Evolutionary conservation across 2,329 filamentous ascomycete genomes (phyloP), one percentile per base, ranked within the genome.

Genomic region (Nemania sp.): DNA sequence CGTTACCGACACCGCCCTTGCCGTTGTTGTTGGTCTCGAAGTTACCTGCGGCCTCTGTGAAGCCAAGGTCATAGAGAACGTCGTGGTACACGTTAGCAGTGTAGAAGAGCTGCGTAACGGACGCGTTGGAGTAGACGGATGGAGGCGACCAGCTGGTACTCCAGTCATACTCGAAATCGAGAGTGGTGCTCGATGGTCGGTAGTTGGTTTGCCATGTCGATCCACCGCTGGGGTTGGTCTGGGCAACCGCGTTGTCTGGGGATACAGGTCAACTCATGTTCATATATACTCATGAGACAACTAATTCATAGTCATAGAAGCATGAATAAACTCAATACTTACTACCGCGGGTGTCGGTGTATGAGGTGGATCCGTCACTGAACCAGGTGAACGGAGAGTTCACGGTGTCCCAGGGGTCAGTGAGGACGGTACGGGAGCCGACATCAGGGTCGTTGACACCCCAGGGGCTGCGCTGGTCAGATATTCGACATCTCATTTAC

Each of bases 51-150:
- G 71, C 76, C 76, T 89, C 87, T 41, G 80, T 85, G 77, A 89
- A 89, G 5, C 88, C 87, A 0, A 89, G 83, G 5, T 79, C 74
- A 71, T 89, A 85, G 10, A 89, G 81, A 0, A 90, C 75, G 64
- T 90, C 88, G 72, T 89, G 88, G 77, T 86, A 89, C 38, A 80
- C 81, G 80, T 89, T 89, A 38, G 83, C 80, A 0, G 86, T 88
- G 80, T 89, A 90, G 79, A 88, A 90, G 5, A 89, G 82, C 77
- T 90, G 88, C 0, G 86, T 83, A 59, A 87, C 79, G 0, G 87
- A 87, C 1, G 86, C 86, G 54, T 89, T 84, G 3, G 79, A 77
- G 75, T 89, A 89, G 1, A 69, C 70, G 20, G 73, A 73, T 1
- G 81, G 81, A 41, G 80, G 70, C 1, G 80, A 75, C 52, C 76